Evolutionary conservation across 1,139 yeast genomes (phyloP), one percentile per base, ranked within the genome.

Genomic region (Sugiyamaella pinicola): DNA sequence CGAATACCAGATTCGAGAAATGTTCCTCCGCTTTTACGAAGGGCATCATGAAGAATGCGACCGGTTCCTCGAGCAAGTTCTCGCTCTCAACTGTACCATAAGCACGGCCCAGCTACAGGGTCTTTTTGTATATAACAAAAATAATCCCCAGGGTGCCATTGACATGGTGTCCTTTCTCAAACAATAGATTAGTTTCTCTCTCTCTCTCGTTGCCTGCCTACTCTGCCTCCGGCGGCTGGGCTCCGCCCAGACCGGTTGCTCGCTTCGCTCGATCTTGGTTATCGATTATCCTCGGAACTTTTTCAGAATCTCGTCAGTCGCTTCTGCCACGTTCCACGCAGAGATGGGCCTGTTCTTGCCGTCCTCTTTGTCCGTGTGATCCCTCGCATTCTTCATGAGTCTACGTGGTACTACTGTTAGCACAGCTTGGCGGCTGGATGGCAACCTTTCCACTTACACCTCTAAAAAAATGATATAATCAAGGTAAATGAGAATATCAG

Each of bases 81-180:
- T 70, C 28, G 74, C 73, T 10, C 71, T 86, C 59, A 78, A 77
- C 29, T 69, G 81, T 56, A 80, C 83, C 2, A 83, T 93, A 28
- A 87, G 96, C 63, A 90, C 99, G 0, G 99, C 99, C 0, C 96
- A 88, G 67, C 75, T 93, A 57, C 99, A 93, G 69, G 99, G 99
- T 1, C 77, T 93, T 55, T 93, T 93, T 76, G 97, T 93, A 8
- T 89, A 88, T 74, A 88, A 89, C 72, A 93, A 93, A 70, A 80
- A 87, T 57, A 85, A 84, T 59, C 96, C 99, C 0, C 77, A 78
- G 41, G 80, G 80, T 12, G 96, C 98, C 0, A 74, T 91, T 40
- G 74, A 74, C 8, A 85, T 85, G 84, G 80, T 87, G 3, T 38
- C 41, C 12, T 13, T 47, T 33, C 51, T 57, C 37, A 44, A 43